Conservation (phyloP, 2,329 filamentous ascomycete genomes). For the Fusarium temperatum region DNA sequence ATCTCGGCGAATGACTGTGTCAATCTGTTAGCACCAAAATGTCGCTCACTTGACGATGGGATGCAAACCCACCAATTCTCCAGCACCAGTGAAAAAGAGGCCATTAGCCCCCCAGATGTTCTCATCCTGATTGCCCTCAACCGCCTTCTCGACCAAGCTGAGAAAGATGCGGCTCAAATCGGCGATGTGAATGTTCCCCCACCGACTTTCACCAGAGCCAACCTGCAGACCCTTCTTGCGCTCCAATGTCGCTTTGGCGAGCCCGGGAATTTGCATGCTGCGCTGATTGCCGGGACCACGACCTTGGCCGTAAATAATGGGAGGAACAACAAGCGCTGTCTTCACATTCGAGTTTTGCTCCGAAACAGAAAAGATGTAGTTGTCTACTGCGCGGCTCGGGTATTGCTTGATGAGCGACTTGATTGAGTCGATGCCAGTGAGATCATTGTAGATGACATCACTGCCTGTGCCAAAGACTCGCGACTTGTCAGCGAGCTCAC, state of each 20-base stretch:
- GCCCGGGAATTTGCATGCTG: slow-evolving; percentile 51
- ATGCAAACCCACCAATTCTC: slow-evolving; percentile 39
- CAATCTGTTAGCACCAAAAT: not conserved
- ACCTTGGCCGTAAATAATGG: slow-evolving; percentile 51
- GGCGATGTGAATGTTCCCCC: slow-evolving; percentile 48
- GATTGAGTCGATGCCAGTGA: slow-evolving; percentile 40
- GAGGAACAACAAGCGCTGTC: slow-evolving; percentile 48
- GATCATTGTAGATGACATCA: slow-evolving; percentile 47
- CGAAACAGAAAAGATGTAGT: slow-evolving; percentile 45
- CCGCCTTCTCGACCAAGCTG: slow-evolving; percentile 45
- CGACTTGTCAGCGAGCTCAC: slow-evolving; percentile 43
- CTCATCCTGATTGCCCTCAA: slow-evolving; percentile 26
- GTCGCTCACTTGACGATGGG: too few relatives aligned
- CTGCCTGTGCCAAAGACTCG: slow-evolving; percentile 41
- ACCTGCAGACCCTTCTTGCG: slow-evolving; percentile 43
- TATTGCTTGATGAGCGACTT: slow-evolving; percentile 40
- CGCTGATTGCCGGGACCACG: slow-evolving; percentile 49
- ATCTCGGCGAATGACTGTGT: slow-evolving; percentile 42
- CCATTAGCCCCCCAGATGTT: slow-evolving; percentile 49
- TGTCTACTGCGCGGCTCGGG: slow-evolving; percentile 47
- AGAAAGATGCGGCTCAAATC: slow-evolving; percentile 46
- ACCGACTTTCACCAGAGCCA: slow-evolving; percentile 45
- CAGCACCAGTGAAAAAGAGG: slow-evolving; percentile 46
- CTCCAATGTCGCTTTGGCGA: slow-evolving; percentile 40
- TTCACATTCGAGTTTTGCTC: slow-evolving; percentile 33